phyloP scores from a whole-genome alignment of 2,329 filamentous ascomycete genomes.

The Aspergillus sp. region DNA sequence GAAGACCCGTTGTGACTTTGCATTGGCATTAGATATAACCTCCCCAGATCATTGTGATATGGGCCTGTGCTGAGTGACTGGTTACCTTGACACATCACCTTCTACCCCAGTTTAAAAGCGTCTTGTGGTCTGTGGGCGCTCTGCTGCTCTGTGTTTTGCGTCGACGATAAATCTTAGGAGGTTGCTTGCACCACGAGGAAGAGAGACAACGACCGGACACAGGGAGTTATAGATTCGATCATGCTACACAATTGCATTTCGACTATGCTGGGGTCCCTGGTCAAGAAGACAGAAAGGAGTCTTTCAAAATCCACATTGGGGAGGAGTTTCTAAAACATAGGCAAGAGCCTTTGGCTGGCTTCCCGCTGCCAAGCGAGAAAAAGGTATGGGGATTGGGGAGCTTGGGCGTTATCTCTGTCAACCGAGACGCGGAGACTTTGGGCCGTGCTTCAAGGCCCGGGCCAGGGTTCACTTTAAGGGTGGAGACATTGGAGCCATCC shows the following conservation, averaged over 20 bases:
- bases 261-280: too few species aligned
- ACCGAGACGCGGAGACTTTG: not conserved
- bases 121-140: not conserved
- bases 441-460: not conserved
- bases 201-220: not conserved
- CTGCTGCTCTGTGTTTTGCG: not conserved
- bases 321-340: not conserved
- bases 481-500: not conserved
- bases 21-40: not conserved
- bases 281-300: not conserved
- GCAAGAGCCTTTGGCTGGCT: too few species aligned
- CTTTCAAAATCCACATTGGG: not conserved
- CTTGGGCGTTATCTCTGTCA: not conserved
- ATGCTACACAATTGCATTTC: too few species aligned
- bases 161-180: not conserved
- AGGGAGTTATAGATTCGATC: too few species aligned
- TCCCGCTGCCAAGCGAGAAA: too few species aligned
- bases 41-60: not conserved
- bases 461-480: not conserved
- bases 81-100: not conserved
- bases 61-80: not conserved
- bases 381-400: not conserved
- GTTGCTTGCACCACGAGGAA: not conserved
- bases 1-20: not conserved
- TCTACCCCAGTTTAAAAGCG: not conserved